Conservation (phyloP, 164 flowering plant species). For the Umbilicus rupestris region DNA sequence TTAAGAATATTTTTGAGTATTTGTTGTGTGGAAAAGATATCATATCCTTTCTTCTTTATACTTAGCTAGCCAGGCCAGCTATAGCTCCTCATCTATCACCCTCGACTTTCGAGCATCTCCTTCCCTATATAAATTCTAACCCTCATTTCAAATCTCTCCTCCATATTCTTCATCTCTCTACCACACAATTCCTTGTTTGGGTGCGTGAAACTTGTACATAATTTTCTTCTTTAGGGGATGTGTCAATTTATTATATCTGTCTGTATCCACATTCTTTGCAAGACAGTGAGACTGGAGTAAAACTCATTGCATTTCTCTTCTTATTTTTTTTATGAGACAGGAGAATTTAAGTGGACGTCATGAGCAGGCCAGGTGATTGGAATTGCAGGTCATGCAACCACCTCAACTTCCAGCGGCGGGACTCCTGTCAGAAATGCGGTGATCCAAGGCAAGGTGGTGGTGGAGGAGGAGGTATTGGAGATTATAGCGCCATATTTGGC, state of each 20-base stretch:
- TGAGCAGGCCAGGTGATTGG: constrained; percentile 78
- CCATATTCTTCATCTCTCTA: background rate
- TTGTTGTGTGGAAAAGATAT: no score
- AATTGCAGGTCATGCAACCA: constrained; percentile 68
- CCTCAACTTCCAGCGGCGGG: constrained; percentile 57
- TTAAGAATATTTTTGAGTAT: no score
- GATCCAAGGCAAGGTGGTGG: constrained; percentile 52
- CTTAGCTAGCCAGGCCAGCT: no score
- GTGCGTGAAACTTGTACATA: background rate
- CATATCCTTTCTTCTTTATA: no score
- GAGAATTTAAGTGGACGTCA: constrained; percentile 13
- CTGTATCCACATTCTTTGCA: background rate
- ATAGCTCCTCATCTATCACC: background rate
- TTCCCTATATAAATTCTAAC: background rate
- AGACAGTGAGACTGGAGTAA: background rate
- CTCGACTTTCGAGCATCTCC: background rate
- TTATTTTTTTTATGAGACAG: background rate
- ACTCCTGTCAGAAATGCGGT: constrained; percentile 59
- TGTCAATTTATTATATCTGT: background rate
- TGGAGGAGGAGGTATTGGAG: constrained; percentile 19
- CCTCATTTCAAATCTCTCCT: constrained; percentile 3
- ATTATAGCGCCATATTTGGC: constrained; percentile 18
- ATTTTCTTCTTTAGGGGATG: background rate
- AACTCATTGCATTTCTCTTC: background rate
- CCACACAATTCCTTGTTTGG: background rate